Conservation (phyloP, 257 asterid species). For the Anisodus acutangulus region DNA sequence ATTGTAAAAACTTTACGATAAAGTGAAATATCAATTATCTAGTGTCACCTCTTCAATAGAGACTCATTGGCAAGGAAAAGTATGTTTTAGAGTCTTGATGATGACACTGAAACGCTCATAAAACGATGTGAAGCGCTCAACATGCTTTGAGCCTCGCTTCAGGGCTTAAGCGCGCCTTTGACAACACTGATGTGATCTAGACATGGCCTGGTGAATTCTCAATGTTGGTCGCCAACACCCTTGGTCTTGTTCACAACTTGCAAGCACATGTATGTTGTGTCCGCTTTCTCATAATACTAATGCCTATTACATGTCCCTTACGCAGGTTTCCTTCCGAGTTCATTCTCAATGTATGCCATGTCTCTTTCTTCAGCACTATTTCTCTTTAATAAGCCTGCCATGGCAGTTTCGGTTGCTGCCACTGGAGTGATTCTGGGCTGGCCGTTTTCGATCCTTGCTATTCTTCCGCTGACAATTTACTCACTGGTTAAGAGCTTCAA, state of each 20-base stretch:
- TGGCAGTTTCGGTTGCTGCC: constrained; percentile 87
- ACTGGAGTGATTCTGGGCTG: constrained; percentile 94
- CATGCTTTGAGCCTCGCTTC: no score
- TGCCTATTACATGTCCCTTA: constrained; percentile 28
- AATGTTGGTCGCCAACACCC: neutral
- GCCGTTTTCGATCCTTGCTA: constrained; percentile 95
- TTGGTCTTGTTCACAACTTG: neutral
- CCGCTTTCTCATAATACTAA: constrained; percentile 24
- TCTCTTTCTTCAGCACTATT: constrained; percentile 91
- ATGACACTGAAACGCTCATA: no score
- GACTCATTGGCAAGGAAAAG: no score
- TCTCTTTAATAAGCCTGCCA: constrained; percentile 84
- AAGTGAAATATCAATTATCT: no score
- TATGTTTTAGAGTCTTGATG: no score
- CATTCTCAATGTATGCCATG: constrained; percentile 95
- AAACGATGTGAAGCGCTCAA: no score
- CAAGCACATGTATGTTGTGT: neutral
- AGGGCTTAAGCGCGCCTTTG: no score
- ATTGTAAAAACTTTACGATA: no score
- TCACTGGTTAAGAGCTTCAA: constrained; percentile 67
- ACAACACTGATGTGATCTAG: neutral
- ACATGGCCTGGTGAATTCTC: constrained; percentile 11
- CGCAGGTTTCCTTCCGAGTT: constrained; percentile 97
- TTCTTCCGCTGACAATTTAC: constrained; percentile 87
- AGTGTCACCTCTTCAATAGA: no score